phyloP scores from a whole-genome alignment of 306 rosid species.

The Quercus gilva region DNA sequence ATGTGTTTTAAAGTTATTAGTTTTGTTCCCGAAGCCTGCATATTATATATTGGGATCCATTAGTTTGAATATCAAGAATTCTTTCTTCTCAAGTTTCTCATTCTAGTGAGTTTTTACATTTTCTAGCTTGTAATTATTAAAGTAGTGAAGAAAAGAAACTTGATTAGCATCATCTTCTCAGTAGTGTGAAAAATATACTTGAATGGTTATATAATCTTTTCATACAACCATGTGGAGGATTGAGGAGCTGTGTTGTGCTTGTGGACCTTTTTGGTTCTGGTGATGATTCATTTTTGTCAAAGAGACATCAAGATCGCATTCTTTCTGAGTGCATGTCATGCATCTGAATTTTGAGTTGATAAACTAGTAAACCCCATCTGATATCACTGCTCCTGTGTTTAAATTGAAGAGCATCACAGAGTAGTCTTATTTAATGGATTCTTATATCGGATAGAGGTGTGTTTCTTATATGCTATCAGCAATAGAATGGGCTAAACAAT shows the following conservation, averaged over 20 bases:
- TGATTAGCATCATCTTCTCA: not conserved
- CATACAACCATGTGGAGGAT: not conserved
- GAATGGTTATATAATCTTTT: not conserved
- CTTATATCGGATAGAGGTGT: no score
- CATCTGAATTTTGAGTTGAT: no score
- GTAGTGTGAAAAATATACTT: not conserved
- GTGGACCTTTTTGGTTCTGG: no score
- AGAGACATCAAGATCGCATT: no score
- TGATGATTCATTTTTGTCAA: no score
- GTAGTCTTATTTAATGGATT: no score
- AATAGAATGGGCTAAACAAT: no score
- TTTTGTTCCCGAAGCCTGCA: not conserved
- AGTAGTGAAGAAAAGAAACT: not conserved
- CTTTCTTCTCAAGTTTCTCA: not conserved
- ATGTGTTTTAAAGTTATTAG: not conserved
- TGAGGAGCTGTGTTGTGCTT: not conserved
- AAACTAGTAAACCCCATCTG: no score
- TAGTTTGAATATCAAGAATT: not conserved
- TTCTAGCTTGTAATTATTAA: not conserved
- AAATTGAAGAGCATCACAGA: no score
- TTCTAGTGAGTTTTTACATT: not conserved
- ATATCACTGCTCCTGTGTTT: no score
- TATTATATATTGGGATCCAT: not conserved
- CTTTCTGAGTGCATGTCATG: no score
- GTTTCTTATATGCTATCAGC: no score